Base-by-base conservation (phyloP, 2,329 filamentous ascomycete genomes). In the Lasiodiplodia sp. region DNA sequence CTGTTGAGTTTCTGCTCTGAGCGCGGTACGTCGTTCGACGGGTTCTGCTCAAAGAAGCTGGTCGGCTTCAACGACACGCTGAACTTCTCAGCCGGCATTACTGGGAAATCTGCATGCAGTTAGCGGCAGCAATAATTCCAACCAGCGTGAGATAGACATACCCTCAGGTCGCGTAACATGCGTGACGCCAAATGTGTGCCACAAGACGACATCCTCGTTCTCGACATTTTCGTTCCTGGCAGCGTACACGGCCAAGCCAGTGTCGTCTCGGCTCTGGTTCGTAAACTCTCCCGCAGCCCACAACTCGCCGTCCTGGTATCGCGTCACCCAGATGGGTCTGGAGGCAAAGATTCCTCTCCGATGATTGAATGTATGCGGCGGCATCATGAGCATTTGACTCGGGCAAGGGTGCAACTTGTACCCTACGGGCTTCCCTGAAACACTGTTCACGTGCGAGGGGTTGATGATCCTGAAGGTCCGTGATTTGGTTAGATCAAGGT, bases 381-480 rank as follows among this genome's bases (percentile, higher is more conserved):
- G 74, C 0, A 84, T 82, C 16, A 87, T 79, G 0, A 87, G 74
- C 73, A 85, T 83, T 70, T 87, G 85, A 4, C 81, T 83, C 0
- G 83, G 79, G 1, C 79, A 77, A 3, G 85, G 81, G 31, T 78
- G 74, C 67, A 87, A 78, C 68, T 86, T 86, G 75, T 85, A 86
- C 2, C 75, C 81, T 2, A 82, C 83, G 2, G 79, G 81, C 64
- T 80, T 83, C 56, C 83, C 81, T 7, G 78, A 82, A 66, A 84
- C 76, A 0, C 78, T 79, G 68, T 86, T 86, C 47, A 76, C 81
- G 60, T 79, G 79, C 40, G 73, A 72, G 14, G 82, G 80, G 71
- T 87, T 87, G 65, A 82, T 79, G 69, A 87, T 85, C 69, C 87
- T 87, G 79, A 87, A 86, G 4, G 83, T 78, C 7, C 85, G 83